These are phyloP conservation scores for Penicillium fuscoglaucum DNA, from an alignment of 2,329 filamentous ascomycete species.

Conservation along the genomic window DNA sequence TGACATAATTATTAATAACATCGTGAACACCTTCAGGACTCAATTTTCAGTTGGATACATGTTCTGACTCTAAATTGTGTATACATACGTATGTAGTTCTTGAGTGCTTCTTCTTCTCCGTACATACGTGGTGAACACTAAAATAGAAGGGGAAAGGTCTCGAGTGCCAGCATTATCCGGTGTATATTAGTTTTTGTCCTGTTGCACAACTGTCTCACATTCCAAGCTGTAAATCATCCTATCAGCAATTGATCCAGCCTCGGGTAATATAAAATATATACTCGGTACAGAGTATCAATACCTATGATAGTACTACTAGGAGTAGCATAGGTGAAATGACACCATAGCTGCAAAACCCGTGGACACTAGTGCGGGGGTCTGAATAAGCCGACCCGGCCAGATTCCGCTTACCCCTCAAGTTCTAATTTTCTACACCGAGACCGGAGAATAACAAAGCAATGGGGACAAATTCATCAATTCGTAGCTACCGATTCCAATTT, in stretches of 20 bases:
- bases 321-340: background rate
- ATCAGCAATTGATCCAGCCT: background rate
- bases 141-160: too few species aligned
- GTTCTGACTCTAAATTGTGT: background rate
- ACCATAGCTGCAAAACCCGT: background rate
- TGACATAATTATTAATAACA: conserved; percentile 23
- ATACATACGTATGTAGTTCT: too few species aligned
- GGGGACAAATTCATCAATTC: conserved; percentile 28
- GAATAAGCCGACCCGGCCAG: conserved; percentile 27
- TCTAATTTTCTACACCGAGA: conserved; percentile 1
- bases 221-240: background rate
- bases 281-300: too few species aligned
- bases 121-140: too few species aligned
- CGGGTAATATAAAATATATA: background rate
- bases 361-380: conserved; percentile 20
- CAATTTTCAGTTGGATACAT: background rate
- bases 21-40: background rate
- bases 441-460: conserved; percentile 5
- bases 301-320: too few species aligned
- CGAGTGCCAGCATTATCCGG: too few species aligned
- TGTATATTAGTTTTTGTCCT: background rate
- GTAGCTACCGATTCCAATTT: conserved; percentile 30
- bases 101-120: too few species aligned
- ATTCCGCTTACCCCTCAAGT: conserved; percentile 14
- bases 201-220: background rate